Base-by-base conservation (phyloP, 306 rosid species). In the Vigna unguiculata region DNA sequence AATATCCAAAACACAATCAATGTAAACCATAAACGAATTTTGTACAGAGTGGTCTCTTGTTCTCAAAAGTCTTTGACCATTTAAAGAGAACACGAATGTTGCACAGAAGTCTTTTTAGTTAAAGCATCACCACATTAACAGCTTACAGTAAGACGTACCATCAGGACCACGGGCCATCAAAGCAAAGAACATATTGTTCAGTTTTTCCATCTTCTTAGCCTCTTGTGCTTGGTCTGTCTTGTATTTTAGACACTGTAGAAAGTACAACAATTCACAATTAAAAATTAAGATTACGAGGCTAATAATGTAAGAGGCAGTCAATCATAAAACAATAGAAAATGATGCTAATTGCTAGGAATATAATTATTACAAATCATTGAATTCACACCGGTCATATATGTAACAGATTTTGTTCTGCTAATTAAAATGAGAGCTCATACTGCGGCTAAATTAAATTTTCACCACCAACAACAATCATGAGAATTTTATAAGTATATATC, bases 81-180 rank as follows among this genome's bases (percentile, higher is more conserved):
- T 63, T 60, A 28, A 3, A 24, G 59, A 34, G 6, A 25, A n/a
- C 66, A 41, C 52, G 55, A 30, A 49, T 25, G 17, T 57, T 34
- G 11, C 19, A 46, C 20, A 41, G 17, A 28, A 70, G 70, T 13
- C 9, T 22, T 75, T 48, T 1, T 19, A n/a, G 36, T 57, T 63
- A 7, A 77, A 72, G 52, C 19, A 43, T 52, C 47, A 75, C 11
- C 10, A 52, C 10, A 52, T 22, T 32, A 47, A 80, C 48, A 61
- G 64, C 28, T 20, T 7, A 45, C 55, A 21, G 54, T 65, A 74
- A 52, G 64, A 46, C 72, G 49, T 86, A 92, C 97, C 97, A 59
- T 90, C 96, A 57, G 97, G 97, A 54, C 97, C 97, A 20, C 97
- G 85, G 62, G 97, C 90, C 97, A 92, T 93, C 86, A 93, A 76